Evolutionary conservation across 2,329 filamentous ascomycete genomes (phyloP).

Genomic region (Didymella keratinophila): DNA sequence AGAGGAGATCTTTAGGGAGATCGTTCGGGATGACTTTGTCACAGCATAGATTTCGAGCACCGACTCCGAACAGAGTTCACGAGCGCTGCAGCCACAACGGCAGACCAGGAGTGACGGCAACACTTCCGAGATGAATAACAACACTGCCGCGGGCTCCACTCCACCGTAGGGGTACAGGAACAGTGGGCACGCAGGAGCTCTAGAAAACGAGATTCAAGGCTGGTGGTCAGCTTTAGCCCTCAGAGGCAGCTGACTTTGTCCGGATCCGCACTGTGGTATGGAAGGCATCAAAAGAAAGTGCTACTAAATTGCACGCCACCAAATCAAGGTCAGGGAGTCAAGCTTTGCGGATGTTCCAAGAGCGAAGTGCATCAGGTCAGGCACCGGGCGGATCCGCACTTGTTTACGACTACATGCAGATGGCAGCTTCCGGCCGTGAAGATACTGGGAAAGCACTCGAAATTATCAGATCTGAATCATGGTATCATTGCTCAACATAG

Average conservation of each 20-base stretch:
- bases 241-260: not conserved
- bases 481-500: constrained; percentile 3
- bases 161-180: constrained; percentile 13
- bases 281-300: not conserved
- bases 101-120: not conserved
- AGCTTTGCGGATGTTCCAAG: not conserved
- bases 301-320: not conserved
- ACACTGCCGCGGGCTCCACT: not conserved
- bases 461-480: not conserved
- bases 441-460: not conserved
- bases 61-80: not conserved
- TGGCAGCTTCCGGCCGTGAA: not conserved
- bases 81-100: not conserved
- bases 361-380: not conserved
- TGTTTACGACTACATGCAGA: not conserved
- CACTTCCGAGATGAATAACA: not conserved
- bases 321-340: not conserved
- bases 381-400: constrained; percentile 1
- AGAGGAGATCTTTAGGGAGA: constrained; percentile 18
- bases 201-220: not conserved
- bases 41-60: not conserved
- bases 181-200: constrained; percentile 6
- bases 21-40: constrained; percentile 25
- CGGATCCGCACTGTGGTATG: constrained; percentile 11
- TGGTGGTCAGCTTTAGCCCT: not conserved